Conservation (phyloP, 2,329 filamentous ascomycete species). For the Juglanconis juglandina region DNA sequence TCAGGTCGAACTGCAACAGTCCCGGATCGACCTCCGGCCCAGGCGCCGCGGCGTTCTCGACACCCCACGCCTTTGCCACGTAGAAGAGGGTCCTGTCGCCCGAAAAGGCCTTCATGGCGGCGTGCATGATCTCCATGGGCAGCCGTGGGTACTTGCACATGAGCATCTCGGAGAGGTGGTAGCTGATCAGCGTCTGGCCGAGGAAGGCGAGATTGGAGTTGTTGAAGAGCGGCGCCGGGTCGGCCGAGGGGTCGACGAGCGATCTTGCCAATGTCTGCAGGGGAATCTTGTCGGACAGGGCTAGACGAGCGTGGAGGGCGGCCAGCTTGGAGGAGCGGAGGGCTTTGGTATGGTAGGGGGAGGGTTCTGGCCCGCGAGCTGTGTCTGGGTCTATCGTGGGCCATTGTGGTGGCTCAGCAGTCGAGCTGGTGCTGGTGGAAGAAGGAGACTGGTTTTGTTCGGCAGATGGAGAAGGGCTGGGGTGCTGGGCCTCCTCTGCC, state of each 20-base stretch:
- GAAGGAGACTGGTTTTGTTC: constrained; percentile 1
- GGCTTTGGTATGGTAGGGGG: constrained; percentile 66
- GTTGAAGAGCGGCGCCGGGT: constrained; percentile 77
- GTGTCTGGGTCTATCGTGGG: constrained; percentile 33
- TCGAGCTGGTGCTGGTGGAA: constrained; percentile 27
- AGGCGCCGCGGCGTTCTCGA: constrained; percentile 81
- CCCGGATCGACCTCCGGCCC: constrained; percentile 91
- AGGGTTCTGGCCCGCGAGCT: constrained; percentile 43
- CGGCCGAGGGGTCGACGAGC: constrained; percentile 81
- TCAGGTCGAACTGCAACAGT: constrained; percentile 72
- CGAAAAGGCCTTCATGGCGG: constrained; percentile 79
- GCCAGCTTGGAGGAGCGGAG: constrained; percentile 80
- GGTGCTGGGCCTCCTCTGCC: constrained; percentile 4
- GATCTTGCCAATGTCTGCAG: constrained; percentile 81
- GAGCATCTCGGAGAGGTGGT: constrained; percentile 85
- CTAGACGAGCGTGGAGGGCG: constrained; percentile 85
- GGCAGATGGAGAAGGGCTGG: constrained; percentile 6
- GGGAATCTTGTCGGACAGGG: constrained; percentile 76
- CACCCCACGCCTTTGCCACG: constrained; percentile 83
- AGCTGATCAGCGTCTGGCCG: constrained; percentile 78
- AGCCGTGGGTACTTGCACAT: constrained; percentile 87
- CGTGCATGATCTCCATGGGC: constrained; percentile 82
- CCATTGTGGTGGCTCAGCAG: constrained; percentile 24
- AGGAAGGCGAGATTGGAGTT: constrained; percentile 80
- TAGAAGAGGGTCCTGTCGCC: constrained; percentile 71